Evolutionary conservation across 148 eudicot genomes (phyloP), one percentile per base, ranked within the genome.

Genomic region (Selenicereus undatus): DNA sequence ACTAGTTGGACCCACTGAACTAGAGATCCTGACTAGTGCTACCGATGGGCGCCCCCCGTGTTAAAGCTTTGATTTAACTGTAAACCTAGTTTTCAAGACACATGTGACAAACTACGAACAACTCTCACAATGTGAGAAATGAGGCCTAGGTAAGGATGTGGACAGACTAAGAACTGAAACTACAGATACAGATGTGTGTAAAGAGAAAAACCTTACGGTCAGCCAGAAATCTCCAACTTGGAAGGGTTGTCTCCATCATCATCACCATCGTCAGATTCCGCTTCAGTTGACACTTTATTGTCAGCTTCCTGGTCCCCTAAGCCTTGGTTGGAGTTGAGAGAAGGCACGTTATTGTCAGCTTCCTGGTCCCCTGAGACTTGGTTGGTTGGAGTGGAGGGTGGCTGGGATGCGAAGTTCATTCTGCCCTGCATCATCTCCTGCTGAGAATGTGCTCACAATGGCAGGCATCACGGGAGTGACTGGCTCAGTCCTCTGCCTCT

Each of bases 401-500:
- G 22, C 8, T 88, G 88, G 35, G 92, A 78, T 21, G 88, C 39
- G 11, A 85, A 81, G 77, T 76, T 90, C 22, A 86, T 86, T 88
- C 76, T 89, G 91, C 32, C 50, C 79, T 48, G 86, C 87, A 69
- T 75, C 79, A 39, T 86, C 83, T 70, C 85, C 83, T 42, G 83
- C 92, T 0, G 79, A 83, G 78, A 80, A 80, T 71, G 85, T 82
- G 79, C 68, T 75, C 35, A 84, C 84, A 66, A 83, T 84, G 24
- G 88, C 83, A 10, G 93, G 86, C 4, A 84, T 35, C 26, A 84
- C 80, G 12, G 88, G 76, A 65, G 85, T 65, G 3, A 87, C 76
- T 17, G 88, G 86, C 68, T 93, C 96, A 18, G 69, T 76, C 82
- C 81, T 89, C 76, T 79, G 89, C 76, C 88, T 93, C 85, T 88